Evolutionary conservation across 1,139 yeast genomes (phyloP), one percentile per base, ranked within the genome.

Genomic region (Geotrichum histeridarum): DNA sequence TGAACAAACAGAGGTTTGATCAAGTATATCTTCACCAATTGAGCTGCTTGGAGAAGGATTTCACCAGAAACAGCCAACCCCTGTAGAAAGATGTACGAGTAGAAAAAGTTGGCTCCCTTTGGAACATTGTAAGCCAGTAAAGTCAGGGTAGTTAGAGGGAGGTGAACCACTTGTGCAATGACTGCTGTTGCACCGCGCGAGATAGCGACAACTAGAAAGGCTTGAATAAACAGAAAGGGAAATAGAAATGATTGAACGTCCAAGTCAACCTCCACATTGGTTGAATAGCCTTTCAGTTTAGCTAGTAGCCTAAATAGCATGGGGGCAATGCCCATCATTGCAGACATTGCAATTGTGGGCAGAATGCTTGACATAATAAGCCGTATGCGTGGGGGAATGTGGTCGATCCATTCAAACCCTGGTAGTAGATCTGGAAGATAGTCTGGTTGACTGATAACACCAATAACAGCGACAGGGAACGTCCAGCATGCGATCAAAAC

Each of bases 401-500:
- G 74, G 58, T 81, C 75, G 57, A 88, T 77, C 72, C 85, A 86
- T 38, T 71, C 72, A 63, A 88, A 75, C 71, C 82, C 84, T 9
- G 76, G 84, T 48, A 86, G 74, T 63, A 82, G 81, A 48, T 74
- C 71, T 4, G 79, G 76, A 61, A 88, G 75, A 63, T 80, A 83
- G 54, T 84, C 82, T 50, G 86, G 74, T 64, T 88, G 88, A 14
- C 95, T 84, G 56, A 88, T 80, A 55, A 83, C 74, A 70, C 95
- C 94, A 27, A 88, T 86, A 58, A 87, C 83, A 4, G 95, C 88
- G 12, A 87, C 93, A 1, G 96, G 96, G 58, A 88, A 77, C 37
- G 94, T 84, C 95, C 95, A 88, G 61, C 87, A 82, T 17, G 86
- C 73, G 51, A 87, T 77, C 61, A 84, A 63, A 3, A 81, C 76